Percentiles rank a stretch among this genome's conserved stretches.
Conservation (phyloP, 2,329 filamentous ascomycete genomes). For the Lachnellula arida region DNA sequence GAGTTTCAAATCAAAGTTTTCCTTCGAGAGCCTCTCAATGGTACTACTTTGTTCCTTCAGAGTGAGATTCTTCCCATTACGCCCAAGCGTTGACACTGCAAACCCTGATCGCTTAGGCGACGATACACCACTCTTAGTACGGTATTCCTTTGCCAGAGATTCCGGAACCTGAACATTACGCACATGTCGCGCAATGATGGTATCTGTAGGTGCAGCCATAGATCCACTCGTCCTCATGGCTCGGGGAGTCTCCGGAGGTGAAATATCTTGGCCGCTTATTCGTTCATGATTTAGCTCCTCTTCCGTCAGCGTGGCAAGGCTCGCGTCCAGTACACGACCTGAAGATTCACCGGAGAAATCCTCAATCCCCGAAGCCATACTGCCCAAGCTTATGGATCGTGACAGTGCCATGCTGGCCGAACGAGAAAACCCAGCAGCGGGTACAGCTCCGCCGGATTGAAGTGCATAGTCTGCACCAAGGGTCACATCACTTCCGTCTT, state of each 20-base stretch:
- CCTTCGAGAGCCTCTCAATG: slow-evolving; percentile 92
- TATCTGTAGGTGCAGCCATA: slow-evolving; percentile 71
- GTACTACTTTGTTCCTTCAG: slow-evolving; percentile 97
- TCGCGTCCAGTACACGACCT: slow-evolving; percentile 39
- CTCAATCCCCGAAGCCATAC: slow-evolving; percentile 75
- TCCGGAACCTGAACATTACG: slow-evolving; percentile 88
- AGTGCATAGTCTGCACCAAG: slow-evolving; percentile 75
- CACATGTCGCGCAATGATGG: slow-evolving; percentile 80
- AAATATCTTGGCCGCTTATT: slow-evolving; percentile 43
- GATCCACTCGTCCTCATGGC: slow-evolving; percentile 46
- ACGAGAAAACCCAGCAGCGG: slow-evolving; percentile 48
- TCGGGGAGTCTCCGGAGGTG: slow-evolving; percentile 66
- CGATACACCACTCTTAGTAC: slow-evolving; percentile 63
- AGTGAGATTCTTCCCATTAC: slow-evolving; percentile 69
- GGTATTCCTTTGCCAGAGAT: slow-evolving; percentile 80
- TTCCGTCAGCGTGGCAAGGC: slow-evolving; percentile 54
- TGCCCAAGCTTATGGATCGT: slow-evolving; percentile 80
- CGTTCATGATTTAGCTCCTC: slow-evolving; percentile 45
- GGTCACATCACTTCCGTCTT: slow-evolving; percentile 65
- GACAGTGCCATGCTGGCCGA: slow-evolving; percentile 55
- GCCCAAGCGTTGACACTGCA: slow-evolving; percentile 46
- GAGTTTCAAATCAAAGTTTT: slow-evolving; percentile 96
- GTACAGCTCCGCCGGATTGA: slow-evolving; percentile 72
- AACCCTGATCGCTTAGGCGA: slow-evolving; percentile 52
- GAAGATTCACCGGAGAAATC: slow-evolving; percentile 36